A percentile compares a stretch with the other conserved stretches of the same genome.
Conservation (phyloP, 805 yeast genomes). For the Schwanniomyces yamadae region DNA sequence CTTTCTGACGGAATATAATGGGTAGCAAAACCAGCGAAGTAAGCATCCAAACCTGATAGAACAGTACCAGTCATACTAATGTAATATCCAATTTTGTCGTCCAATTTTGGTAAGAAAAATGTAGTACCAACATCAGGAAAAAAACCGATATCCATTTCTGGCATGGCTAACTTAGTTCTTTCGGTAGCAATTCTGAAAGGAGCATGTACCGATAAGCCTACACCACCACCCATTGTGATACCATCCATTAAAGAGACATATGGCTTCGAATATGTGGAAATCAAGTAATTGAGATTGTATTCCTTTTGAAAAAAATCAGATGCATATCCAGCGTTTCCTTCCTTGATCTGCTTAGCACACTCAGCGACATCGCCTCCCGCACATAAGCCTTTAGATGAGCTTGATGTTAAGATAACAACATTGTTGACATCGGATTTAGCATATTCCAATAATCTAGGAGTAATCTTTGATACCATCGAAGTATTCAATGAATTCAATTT, state of each 20-base stretch:
- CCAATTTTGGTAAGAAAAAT: slow-evolving; percentile 80
- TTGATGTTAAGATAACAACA: slow-evolving; percentile 66
- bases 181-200: slow-evolving; percentile 95
- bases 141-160: slow-evolving; percentile 95
- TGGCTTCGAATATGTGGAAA: slow-evolving; percentile 86
- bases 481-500: slow-evolving; percentile 84
- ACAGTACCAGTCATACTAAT: slow-evolving; percentile 84
- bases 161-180: slow-evolving; percentile 91
- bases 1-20: slow-evolving; percentile 77
- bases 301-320: slow-evolving; percentile 73
- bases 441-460: slow-evolving; percentile 75
- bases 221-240: slow-evolving; percentile 98
- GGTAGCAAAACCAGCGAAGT: slow-evolving; percentile 82
- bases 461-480: slow-evolving; percentile 70
- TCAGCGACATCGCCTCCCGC: slow-evolving; percentile 96
- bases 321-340: slow-evolving; percentile 47
- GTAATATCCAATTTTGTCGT: slow-evolving; percentile 81
- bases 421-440: slow-evolving; percentile 65
- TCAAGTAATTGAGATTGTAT: slow-evolving; percentile 74
- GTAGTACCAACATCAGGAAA: slow-evolving; percentile 96
- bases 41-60: slow-evolving; percentile 75
- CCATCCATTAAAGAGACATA: slow-evolving; percentile 86
- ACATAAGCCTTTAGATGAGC: slow-evolving; percentile 71
- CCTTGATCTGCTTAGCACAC: slow-evolving; percentile 60
- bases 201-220: slow-evolving; percentile 85